phyloP scores from a whole-genome alignment of 108 stramenopile genomes.

The Schizochytrium sp. region DNA sequence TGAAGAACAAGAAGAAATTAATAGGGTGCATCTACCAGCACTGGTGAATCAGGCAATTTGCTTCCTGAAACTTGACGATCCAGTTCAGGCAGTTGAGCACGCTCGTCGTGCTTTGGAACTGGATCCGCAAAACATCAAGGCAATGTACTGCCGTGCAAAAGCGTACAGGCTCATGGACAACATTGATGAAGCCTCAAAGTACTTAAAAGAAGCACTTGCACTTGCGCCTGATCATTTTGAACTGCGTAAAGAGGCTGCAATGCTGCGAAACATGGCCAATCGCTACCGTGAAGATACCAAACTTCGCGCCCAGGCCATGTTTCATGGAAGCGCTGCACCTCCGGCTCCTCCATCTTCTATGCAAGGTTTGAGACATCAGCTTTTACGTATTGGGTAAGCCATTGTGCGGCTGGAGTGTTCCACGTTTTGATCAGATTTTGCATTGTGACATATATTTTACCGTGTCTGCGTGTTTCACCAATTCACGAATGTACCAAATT shows the following conservation, averaged over 20 bases:
- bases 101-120: slow-evolving; percentile 72
- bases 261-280: slow-evolving; percentile 25
- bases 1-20: neutral
- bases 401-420: too few relatives aligned
- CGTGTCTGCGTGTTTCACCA: too few relatives aligned
- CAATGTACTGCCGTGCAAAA: slow-evolving; percentile 82
- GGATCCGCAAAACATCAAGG: slow-evolving; percentile 84
- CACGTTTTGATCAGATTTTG: too few relatives aligned
- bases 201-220: slow-evolving; percentile 77
- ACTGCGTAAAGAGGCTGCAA: neutral
- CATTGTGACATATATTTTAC: too few relatives aligned
- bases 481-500: too few relatives aligned
- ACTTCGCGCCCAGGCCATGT: slow-evolving; percentile 45
- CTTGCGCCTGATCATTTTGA: slow-evolving; percentile 40
- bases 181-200: slow-evolving; percentile 73
- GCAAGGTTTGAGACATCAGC: too few relatives aligned
- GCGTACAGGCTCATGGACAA: slow-evolving; percentile 79
- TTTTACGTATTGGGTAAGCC: too few relatives aligned
- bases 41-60: slow-evolving; percentile 42
- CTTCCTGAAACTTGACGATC: neutral
- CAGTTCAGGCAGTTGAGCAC: neutral
- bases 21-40: slow-evolving; percentile 12
- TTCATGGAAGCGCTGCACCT: neutral
- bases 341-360: too few relatives aligned
- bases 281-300: neutral